Percentiles rank a stretch among this genome's conserved stretches.
Conservation (phyloP, 768 basidiomycete species). For the Psilocybe cyanescens region DNA sequence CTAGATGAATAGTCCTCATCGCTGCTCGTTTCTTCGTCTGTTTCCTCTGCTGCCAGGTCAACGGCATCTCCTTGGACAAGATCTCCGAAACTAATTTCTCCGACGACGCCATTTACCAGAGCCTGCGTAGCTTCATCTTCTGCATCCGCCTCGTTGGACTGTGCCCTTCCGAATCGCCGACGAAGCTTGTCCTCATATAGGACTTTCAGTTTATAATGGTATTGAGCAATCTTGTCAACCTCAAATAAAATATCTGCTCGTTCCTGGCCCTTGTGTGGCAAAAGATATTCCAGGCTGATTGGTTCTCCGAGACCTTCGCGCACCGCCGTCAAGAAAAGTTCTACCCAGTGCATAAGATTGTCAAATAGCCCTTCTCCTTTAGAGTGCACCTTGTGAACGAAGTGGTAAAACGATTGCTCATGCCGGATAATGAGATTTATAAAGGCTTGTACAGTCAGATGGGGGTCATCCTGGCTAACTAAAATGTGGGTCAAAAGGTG, state of each 20-base stretch:
- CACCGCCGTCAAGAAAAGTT: slow-evolving; percentile 88
- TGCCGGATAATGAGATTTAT: slow-evolving; percentile 93
- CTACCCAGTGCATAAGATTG: slow-evolving; percentile 95
- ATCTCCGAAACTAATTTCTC: slow-evolving; percentile 82
- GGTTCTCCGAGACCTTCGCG: slow-evolving; percentile 83
- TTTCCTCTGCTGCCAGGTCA: slow-evolving; percentile 80
- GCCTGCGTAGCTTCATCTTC: slow-evolving; percentile 86
- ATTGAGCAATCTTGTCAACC: slow-evolving; percentile 85
- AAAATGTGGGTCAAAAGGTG: background rate
- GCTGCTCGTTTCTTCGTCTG: slow-evolving; percentile 46
- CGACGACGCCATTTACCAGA: slow-evolving; percentile 80
- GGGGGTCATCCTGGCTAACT: slow-evolving; percentile 87
- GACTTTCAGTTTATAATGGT: slow-evolving; percentile 95
- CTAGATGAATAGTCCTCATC: slow-evolving; percentile 48
- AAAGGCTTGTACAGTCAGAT: slow-evolving; percentile 87
- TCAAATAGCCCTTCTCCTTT: slow-evolving; percentile 96
- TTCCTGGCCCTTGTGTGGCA: slow-evolving; percentile 82
- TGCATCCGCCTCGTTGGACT: slow-evolving; percentile 57
- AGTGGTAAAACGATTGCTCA: slow-evolving; percentile 93
- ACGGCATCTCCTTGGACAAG: slow-evolving; percentile 78
- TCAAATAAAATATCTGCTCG: slow-evolving; percentile 80
- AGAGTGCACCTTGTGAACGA: slow-evolving; percentile 98
- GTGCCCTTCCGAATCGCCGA: slow-evolving; percentile 75
- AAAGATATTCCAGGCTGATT: slow-evolving; percentile 85
- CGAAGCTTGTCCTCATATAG: slow-evolving; percentile 91